Evolutionary conservation across 1,284 basidiomycete species (phyloP).

Genomic region (Sporisorium reilianum): DNA sequence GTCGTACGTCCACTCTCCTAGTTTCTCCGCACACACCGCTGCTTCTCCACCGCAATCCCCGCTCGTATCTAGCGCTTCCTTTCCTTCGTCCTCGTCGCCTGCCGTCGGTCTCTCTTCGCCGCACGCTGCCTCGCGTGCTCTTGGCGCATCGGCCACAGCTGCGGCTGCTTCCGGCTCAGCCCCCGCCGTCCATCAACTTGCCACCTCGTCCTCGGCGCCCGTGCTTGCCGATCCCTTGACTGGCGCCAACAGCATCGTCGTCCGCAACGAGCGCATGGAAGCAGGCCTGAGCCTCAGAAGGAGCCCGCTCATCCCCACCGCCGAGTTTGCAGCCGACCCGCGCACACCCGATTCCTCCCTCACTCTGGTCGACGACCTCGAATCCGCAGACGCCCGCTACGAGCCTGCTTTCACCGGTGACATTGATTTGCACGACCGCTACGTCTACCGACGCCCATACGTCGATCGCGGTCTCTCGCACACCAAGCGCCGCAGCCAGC

Average conservation of each 20-base stretch:
- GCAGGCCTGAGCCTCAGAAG: constrained; percentile 41
- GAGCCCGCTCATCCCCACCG: constrained; percentile 24
- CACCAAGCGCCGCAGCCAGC: constrained; percentile 43
- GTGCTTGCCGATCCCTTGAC: constrained; percentile 4
- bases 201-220: constrained; percentile 16
- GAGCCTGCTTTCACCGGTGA: constrained; percentile 28
- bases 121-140: constrained; percentile 25
- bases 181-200: neutral
- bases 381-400: constrained; percentile 15
- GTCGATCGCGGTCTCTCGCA: constrained; percentile 30
- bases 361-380: constrained; percentile 11
- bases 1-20: constrained; percentile 43
- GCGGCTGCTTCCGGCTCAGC: constrained; percentile 26
- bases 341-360: constrained; percentile 6
- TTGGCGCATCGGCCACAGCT: constrained; percentile 21
- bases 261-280: constrained; percentile 52
- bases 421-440: constrained; percentile 24
- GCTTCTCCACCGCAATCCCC: constrained; percentile 29
- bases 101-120: constrained; percentile 14
- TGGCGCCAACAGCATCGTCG: constrained; percentile 22
- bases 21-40: constrained; percentile 30
- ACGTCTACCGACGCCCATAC: constrained; percentile 37
- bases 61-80: constrained; percentile 21
- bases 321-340: constrained; percentile 15
- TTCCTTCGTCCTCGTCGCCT: constrained; percentile 22